A percentile compares a stretch with the other conserved stretches of the same genome.
Evolutionary conservation across 1,284 basidiomycete species (phyloP).

Genomic region (Malassezia caprae): DNA sequence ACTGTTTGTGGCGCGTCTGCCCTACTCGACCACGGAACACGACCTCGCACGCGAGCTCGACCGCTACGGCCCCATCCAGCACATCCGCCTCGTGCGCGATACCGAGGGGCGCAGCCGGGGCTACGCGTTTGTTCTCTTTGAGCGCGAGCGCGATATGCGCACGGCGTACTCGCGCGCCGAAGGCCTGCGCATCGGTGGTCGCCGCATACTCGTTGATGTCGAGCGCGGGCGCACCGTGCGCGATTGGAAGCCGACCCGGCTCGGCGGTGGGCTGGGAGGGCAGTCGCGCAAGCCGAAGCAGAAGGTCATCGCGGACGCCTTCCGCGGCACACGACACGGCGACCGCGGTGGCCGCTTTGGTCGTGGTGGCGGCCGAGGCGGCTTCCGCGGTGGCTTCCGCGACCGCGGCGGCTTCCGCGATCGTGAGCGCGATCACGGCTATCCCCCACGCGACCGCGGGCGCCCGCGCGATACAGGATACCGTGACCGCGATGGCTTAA

Average conservation of each 20-base stretch:
- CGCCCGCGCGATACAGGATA: conserved; percentile 8
- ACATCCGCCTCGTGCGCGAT: conserved; percentile 79
- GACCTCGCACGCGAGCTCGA: conserved; percentile 92
- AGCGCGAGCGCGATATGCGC: conserved; percentile 89
- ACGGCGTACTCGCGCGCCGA: conserved; percentile 99
- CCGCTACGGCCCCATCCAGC: conserved; percentile 83
- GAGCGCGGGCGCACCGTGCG: conserved; percentile 94
- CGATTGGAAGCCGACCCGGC: conserved; percentile 90
- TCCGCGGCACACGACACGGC: conserved; percentile 31
- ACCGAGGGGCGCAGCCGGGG: conserved; percentile 68
- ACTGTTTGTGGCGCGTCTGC: conserved; percentile 86
- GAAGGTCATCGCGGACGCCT: conserved; percentile 13
- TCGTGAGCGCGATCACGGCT: neutral
- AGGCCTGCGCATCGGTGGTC: conserved; percentile 85
- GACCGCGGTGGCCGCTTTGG: conserved; percentile 49
- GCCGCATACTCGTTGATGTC: conserved; percentile 89
- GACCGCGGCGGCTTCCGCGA: conserved; percentile 4
- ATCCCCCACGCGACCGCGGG: conserved; percentile 1
- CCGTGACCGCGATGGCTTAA: conserved; percentile 14
- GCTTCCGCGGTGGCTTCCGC: conserved; percentile 2
- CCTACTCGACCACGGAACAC: conserved; percentile 76
- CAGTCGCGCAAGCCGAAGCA: conserved; percentile 53
- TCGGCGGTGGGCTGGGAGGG: conserved; percentile 91
- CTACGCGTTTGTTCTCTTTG: conserved; percentile 95
- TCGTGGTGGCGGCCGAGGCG: conserved; percentile 1